A percentile compares a stretch with the other conserved stretches of the same genome.
These are phyloP conservation scores for Sporothrix humicola DNA, from an alignment of 2,329 filamentous ascomycete species.

Conservation along the genomic window DNA sequence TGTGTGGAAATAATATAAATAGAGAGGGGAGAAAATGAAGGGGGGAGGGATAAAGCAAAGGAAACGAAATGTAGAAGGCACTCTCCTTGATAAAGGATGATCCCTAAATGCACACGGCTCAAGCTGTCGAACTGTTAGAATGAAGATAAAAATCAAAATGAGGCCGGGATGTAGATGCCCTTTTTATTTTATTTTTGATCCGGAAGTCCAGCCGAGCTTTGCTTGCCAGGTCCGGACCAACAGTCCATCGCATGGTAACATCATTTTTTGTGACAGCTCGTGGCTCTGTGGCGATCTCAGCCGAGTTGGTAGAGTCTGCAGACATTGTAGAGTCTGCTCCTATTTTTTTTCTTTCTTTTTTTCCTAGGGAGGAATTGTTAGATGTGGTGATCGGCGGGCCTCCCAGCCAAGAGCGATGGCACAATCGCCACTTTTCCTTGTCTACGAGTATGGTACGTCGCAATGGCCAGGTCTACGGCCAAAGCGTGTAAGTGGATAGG, in stretches of 20 bases:
- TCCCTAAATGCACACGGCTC: not conserved
- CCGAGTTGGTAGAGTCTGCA: not conserved
- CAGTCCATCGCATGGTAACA: not conserved
- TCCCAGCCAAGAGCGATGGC: conserved; percentile 17
- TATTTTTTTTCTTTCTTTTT: not conserved
- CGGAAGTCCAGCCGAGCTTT: not conserved
- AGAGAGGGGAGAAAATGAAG: not conserved
- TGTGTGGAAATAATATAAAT: not conserved
- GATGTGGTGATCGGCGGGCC: not conserved
- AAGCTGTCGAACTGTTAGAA: not conserved
- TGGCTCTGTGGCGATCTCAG: conserved; percentile 5
- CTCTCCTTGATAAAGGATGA: not conserved
- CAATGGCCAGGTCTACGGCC: not conserved
- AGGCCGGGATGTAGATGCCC: conserved; percentile 21
- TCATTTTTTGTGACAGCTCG: not conserved
- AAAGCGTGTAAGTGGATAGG: conserved; percentile 19
- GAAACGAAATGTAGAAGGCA: not conserved
- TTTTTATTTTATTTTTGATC: conserved; percentile 21
- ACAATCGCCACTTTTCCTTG: conserved; percentile 8
- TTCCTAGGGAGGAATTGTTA: not conserved
- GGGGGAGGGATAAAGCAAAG: not conserved
- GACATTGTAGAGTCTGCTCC: no score
- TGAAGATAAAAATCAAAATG: not conserved
- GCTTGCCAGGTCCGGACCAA: not conserved
- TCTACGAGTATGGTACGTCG: not conserved